Conservation (phyloP, 371 early-diverging fungal species). For the Mucor racemosus region DNA sequence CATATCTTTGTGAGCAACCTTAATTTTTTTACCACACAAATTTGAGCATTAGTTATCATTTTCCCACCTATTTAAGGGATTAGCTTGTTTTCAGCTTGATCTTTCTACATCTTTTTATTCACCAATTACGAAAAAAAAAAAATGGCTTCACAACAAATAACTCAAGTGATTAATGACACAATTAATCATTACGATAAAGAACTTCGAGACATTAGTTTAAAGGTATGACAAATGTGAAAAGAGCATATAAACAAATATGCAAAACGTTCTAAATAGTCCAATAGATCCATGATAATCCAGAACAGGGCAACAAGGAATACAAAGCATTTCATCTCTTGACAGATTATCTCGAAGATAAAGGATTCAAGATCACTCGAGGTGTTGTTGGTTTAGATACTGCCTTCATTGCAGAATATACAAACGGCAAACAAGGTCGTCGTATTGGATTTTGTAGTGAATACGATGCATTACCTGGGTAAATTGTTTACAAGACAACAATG, state of each 20-base stretch:
- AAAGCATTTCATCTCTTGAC: constrained; percentile 56
- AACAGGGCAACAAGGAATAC: constrained; percentile 62
- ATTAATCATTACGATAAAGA: constrained; percentile 16
- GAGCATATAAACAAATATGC: neutral
- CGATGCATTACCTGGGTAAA: constrained; percentile 68
- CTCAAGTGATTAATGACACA: constrained; percentile 15
- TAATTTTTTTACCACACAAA: neutral
- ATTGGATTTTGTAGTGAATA: constrained; percentile 69
- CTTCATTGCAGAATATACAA: constrained; percentile 64
- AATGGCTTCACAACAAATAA: constrained; percentile 15
- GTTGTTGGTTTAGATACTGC: constrained; percentile 66
- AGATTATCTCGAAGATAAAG: constrained; percentile 59
- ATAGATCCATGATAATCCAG: constrained; percentile 70
- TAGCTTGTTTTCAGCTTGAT: neutral
- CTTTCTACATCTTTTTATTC: neutral
- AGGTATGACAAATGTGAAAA: constrained; percentile 9
- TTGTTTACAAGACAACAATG: neutral
- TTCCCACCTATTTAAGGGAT: constrained; percentile 1
- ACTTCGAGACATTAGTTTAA: constrained; percentile 30
- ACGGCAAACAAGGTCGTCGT: constrained; percentile 42
- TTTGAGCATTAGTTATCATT: neutral
- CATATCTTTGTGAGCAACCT: neutral
- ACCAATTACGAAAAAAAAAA: neutral
- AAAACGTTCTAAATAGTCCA: neutral
- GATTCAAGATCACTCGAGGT: constrained; percentile 57